Base-by-base conservation (phyloP, 805 yeast species). In the Myxozyma sirexii region DNA sequence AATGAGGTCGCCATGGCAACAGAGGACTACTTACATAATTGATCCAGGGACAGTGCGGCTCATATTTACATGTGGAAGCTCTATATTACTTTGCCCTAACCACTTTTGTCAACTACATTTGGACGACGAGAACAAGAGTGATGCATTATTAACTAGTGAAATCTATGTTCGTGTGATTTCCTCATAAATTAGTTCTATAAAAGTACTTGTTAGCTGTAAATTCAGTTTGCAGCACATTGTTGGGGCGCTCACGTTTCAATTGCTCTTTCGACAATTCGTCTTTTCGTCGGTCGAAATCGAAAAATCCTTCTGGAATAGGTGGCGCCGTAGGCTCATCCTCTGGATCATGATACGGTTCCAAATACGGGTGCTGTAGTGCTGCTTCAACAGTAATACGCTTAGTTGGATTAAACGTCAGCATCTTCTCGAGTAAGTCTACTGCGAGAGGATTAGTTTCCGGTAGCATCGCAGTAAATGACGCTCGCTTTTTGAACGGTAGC, bases 311-410 rank as follows among this genome's bases (percentile, higher is more conserved):
- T 0, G 96, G 92, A 23, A 94, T 86, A 50, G 91, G 88, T 19
- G 84, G 83, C 37, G 94, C 91, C 39, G 79, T 79, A 0, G 98
- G 98, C 74, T 93, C 98, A 72, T 93, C 98, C 56, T 82, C 84
- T 2, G 97, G 96, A 70, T 93, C 98, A 73, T 93, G 98, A 75
- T 93, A 93, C n/a, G 88, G 82, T 52, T 80, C 76, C 55, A 93
- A 77, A 73, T 93, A 93, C 1, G 97, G 97, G 71, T 93, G 98
- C 65, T 80, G 76, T 49, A 93, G 79, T 0, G 97, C 97, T 61
- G 88, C 87, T 54, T 80, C 86, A 2, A 91, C 98, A 1, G 92
- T 83, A 62, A 92, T 86, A 70, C 98, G 80, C 69, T 87, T 84
- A 12, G 80, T 75, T 1, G 97, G 97, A 69, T 91, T 90, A 73